Evolutionary conservation across 805 yeast genomes (phyloP).

Genomic region (Teunomyces kruisii): DNA sequence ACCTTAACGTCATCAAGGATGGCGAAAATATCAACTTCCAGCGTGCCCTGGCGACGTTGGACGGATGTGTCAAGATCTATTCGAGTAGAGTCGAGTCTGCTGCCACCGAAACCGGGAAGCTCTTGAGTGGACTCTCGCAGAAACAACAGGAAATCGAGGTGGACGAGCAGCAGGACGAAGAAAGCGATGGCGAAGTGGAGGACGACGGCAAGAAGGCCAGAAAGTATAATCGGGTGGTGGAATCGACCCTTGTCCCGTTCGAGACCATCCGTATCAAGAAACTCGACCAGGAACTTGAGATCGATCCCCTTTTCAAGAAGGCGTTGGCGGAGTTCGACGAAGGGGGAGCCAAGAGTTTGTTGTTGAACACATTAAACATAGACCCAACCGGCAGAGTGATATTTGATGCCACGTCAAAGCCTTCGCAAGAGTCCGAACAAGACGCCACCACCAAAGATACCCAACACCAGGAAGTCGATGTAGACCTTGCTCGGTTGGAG

Average conservation of each 20-base stretch:
- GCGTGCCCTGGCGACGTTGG: conserved; percentile 35
- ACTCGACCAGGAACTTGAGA: conserved; percentile 61
- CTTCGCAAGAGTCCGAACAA: conserved; percentile 14
- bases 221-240: conserved; percentile 33
- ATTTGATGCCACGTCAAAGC: conserved; percentile 56
- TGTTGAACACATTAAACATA: conserved; percentile 59
- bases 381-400: conserved; percentile 57
- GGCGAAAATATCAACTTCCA: conserved; percentile 52
- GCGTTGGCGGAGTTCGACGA: conserved; percentile 78
- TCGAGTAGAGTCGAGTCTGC: conserved; percentile 36
- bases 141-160: conserved; percentile 14
- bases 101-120: conserved; percentile 36
- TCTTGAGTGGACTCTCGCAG: conserved; percentile 27
- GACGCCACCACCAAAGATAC: conserved; percentile 15
- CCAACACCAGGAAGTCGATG: conserved; percentile 14
- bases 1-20: conserved; percentile 69
- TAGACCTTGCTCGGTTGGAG: conserved; percentile 20
- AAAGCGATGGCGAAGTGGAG: conserved; percentile 18
- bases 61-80: conserved; percentile 39
- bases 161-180: conserved; percentile 6
- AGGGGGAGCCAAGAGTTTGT: conserved; percentile 74
- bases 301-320: conserved; percentile 75
- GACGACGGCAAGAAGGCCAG: conserved; percentile 23
- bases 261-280: conserved; percentile 51
- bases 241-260: conserved; percentile 50